Evolutionary conservation across 2,329 filamentous ascomycete species (phyloP).

Genomic region (Hypomyces rosellus): DNA sequence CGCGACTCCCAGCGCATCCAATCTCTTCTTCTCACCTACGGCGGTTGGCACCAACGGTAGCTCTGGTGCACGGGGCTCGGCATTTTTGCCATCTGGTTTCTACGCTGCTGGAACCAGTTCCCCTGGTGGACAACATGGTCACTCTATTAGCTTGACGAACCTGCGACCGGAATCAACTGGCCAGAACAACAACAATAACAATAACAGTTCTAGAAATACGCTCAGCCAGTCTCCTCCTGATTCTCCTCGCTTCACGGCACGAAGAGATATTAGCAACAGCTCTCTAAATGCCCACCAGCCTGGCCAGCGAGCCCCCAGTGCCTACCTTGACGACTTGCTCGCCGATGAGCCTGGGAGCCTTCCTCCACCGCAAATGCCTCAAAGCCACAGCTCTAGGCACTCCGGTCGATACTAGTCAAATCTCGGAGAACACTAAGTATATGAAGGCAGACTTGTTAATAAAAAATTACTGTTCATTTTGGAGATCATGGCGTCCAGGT

Average conservation of each 20-base stretch:
- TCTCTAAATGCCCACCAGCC: constrained; percentile 51
- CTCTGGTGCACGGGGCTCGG: constrained; percentile 60
- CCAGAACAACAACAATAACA: constrained; percentile 30
- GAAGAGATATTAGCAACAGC: constrained; percentile 53
- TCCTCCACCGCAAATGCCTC: constrained; percentile 37
- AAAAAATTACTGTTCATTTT: background rate
- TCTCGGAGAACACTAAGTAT: background rate
- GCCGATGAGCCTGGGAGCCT: constrained; percentile 60
- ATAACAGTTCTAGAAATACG: constrained; percentile 34
- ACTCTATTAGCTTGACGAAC: constrained; percentile 56
- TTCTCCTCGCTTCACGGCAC: constrained; percentile 51
- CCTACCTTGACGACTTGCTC: constrained; percentile 84
- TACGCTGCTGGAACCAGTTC: constrained; percentile 66
- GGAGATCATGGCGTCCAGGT: background rate
- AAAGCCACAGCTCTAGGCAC: constrained; percentile 1
- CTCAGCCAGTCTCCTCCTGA: constrained; percentile 53
- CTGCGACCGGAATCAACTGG: constrained; percentile 53
- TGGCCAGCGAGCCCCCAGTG: constrained; percentile 72
- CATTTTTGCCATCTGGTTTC: constrained; percentile 86
- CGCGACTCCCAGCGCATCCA: constrained; percentile 55
- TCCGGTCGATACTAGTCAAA: background rate
- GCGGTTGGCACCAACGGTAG: constrained; percentile 57
- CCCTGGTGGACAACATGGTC: constrained; percentile 38
- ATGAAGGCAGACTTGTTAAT: too few species aligned
- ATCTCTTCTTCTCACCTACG: constrained; percentile 93